These are phyloP conservation scores for Claviceps monticola DNA, from an alignment of 2,329 filamentous ascomycete species.

Conservation along the genomic window DNA sequence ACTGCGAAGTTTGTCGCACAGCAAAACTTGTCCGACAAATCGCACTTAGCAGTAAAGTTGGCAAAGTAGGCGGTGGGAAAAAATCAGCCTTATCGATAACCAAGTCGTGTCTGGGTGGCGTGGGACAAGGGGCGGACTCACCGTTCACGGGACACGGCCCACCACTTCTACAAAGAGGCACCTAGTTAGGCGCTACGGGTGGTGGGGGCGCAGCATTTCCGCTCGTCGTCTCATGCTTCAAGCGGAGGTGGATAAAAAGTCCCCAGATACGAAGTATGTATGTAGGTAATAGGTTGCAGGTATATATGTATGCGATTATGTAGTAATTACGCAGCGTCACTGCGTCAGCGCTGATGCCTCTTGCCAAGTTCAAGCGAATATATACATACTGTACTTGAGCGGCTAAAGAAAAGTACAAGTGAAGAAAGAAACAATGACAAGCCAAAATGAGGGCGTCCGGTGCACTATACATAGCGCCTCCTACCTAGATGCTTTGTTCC, in stretches of 20 bases:
- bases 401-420: neutral
- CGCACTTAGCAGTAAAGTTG: neutral
- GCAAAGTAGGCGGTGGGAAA: conserved; percentile 7
- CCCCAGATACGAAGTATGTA: too few species aligned
- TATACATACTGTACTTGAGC: neutral
- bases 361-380: too few species aligned
- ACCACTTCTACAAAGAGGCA: neutral
- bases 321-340: too few species aligned
- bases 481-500: neutral
- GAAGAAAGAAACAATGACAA: neutral
- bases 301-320: too few species aligned
- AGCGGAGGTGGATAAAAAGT: neutral
- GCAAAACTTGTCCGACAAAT: neutral
- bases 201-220: neutral
- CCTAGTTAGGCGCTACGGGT: too few species aligned
- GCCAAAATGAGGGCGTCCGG: neutral
- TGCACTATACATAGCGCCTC: neutral
- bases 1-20: neutral
- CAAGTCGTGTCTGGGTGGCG: neutral
- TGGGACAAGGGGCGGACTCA: too few species aligned
- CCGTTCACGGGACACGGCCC: too few species aligned
- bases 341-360: too few species aligned
- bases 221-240: neutral
- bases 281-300: too few species aligned
- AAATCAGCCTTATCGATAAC: conserved; percentile 20